These are phyloP conservation scores for Boletus tylopilopsis DNA, from an alignment of 768 basidiomycete genomes.

Conservation along the genomic window DNA sequence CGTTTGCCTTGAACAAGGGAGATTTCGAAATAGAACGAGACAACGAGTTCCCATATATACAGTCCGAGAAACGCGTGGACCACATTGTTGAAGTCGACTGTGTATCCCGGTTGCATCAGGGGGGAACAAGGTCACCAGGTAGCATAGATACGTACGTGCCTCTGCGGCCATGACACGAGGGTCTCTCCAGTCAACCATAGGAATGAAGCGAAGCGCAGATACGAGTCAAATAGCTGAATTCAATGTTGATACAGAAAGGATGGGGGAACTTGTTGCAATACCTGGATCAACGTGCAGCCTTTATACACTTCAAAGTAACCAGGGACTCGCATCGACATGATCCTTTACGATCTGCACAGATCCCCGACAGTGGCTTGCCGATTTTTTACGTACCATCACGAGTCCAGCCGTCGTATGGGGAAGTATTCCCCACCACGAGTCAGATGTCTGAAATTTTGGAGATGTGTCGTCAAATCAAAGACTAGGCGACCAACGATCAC, in stretches of 20 bases:
- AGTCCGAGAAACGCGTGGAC: conserved; percentile 63
- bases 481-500: not conserved
- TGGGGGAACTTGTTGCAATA: conserved; percentile 3
- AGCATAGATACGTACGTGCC: conserved; percentile 18
- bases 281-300: conserved; percentile 5
- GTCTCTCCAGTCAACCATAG: conserved; percentile 27
- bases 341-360: conserved; percentile 7
- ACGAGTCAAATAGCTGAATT: conserved; percentile 7
- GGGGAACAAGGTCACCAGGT: not conserved
- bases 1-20: conserved; percentile 56
- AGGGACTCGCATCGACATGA: conserved; percentile 12
- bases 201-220: conserved; percentile 12
- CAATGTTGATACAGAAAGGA: conserved; percentile 3
- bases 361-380: conserved; percentile 6
- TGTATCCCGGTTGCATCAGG: conserved; percentile 1
- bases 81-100: conserved; percentile 57
- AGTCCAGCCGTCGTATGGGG: not conserved
- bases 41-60: conserved; percentile 64
- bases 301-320: conserved; percentile 25
- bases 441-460: too few relatives aligned
- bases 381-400: conserved; percentile 17
- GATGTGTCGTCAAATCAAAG: not conserved
- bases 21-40: conserved; percentile 65
- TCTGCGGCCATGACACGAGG: conserved; percentile 18
- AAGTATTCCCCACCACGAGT: too few relatives aligned